Base-by-base conservation (phyloP, 768 basidiomycete genomes). In the Calocybe indica region DNA sequence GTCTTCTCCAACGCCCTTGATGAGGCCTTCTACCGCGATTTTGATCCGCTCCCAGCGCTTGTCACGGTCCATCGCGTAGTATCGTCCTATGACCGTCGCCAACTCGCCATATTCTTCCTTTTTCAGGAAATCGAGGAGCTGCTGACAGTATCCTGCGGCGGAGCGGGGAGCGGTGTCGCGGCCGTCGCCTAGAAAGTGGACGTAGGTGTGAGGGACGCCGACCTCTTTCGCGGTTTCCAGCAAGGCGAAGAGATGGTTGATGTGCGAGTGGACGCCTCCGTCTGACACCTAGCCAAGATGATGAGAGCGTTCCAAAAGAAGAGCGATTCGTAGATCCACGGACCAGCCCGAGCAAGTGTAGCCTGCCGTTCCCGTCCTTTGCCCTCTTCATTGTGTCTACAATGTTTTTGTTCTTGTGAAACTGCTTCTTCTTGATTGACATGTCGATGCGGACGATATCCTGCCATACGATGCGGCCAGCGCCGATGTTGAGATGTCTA, bases 51-150 rank as follows among this genome's bases (percentile, higher is more conserved):
- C 93, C 93, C 93, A 97, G 40, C 93, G 82, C 75, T 94, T 94
- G 65, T 95, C 92, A 35, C 92, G 82, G 68, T 95, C 93, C 92
- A 95, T 95, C 31, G 92, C 93, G 55, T 94, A 97, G 75, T 97
- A 97, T 45, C 94, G 70, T 5, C 92, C 93, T 37, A 93, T 71
- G 43, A 95, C 75, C 6, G 92, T 93, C 5, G 89, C 84, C 41
- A 97, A 69, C 62, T 88, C 78, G 31, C 92, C 93, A 51, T 84
- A 78, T 37, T 81, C 73, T 58, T 89, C 84, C 57, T 90, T 81
- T 56, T 82, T 69, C 48, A 86, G 75, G 66, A 91, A 95, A 30
- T 83, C 82, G 7, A 82, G 73, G 6, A 97, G 70, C 31, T 95
- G 78, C 55, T 85, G 71, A 37, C 80, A 76, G 66, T 96, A 95